A percentile compares a stretch with the other conserved stretches of the same genome.
These are phyloP conservation scores for Rosa persica DNA, from an alignment of 306 rosid species.

Conservation along the genomic window DNA sequence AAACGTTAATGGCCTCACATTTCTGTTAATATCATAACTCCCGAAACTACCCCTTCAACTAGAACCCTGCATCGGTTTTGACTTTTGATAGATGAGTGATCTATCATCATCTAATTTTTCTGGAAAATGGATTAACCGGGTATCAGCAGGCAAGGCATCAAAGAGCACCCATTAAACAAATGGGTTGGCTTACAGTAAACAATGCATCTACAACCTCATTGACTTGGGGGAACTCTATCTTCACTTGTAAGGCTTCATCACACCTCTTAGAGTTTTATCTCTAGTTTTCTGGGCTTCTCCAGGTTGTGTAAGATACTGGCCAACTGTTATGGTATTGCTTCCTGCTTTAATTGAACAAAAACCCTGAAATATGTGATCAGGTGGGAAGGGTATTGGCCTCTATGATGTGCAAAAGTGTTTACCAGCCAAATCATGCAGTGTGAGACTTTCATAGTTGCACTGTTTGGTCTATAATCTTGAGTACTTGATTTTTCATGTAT, in stretches of 20 bases:
- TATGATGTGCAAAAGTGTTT: constrained; percentile 26
- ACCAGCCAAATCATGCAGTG: constrained; percentile 26
- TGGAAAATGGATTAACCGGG: constrained; percentile 4
- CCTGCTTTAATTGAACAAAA: constrained; percentile 21
- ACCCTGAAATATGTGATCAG: constrained; percentile 28
- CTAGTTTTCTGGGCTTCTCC: not conserved
- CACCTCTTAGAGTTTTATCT: not conserved
- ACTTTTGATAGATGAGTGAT: not conserved
- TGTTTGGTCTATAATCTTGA: not conserved
- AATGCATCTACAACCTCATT: constrained; percentile 13
- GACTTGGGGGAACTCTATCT: constrained; percentile 26
- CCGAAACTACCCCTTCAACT: not conserved
- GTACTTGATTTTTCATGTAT: not conserved
- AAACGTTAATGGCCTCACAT: not conserved
- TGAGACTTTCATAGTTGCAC: constrained; percentile 23
- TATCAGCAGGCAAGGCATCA: not conserved
- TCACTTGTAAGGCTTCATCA: constrained; percentile 29
- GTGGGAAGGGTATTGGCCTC: constrained; percentile 31
- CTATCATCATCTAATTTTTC: not conserved
- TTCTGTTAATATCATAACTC: not conserved
- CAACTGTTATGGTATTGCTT: not conserved
- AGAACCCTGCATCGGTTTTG: not conserved
- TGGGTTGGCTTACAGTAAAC: constrained; percentile 31
- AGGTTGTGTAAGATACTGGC: not conserved
- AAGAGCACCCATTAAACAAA: not conserved